A percentile compares a stretch with the other conserved stretches of the same genome.
Evolutionary conservation across 345 rosid species (phyloP).

Genomic region (Xanthoceras sorbifolium): DNA sequence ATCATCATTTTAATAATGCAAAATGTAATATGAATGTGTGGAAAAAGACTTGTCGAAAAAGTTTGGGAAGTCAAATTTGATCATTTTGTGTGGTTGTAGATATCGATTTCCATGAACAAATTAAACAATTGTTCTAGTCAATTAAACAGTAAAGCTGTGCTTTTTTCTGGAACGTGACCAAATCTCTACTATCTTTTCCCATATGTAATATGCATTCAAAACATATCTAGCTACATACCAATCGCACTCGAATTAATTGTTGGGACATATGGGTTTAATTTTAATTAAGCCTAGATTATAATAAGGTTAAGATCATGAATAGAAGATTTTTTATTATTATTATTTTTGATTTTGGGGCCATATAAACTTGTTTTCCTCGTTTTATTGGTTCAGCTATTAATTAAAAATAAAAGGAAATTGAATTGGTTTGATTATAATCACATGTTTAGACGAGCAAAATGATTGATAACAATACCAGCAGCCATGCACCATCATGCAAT

Average conservation of each 20-base stretch:
- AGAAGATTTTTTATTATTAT: neutral
- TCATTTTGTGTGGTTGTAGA: slow-evolving; percentile 21
- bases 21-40: slow-evolving; percentile 29
- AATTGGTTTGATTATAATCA: neutral
- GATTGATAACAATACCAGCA: neutral
- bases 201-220: neutral
- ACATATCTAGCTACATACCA: neutral
- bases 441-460: neutral
- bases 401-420: neutral
- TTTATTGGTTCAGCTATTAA: neutral
- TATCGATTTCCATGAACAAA: slow-evolving; percentile 23
- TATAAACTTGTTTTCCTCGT: neutral
- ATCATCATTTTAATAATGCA: slow-evolving; percentile 49
- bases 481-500: slow-evolving; percentile 1
- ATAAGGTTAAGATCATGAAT: neutral
- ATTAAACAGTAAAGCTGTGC: slow-evolving; percentile 17
- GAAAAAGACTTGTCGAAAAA: slow-evolving; percentile 42
- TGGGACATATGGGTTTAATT: neutral
- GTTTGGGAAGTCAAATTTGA: slow-evolving; percentile 29
- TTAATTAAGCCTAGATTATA: neutral
- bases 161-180: slow-evolving; percentile 9
- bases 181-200: neutral
- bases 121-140: slow-evolving; percentile 1
- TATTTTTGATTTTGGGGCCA: neutral
- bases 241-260: neutral